Conservation (phyloP, 148 eudicot species). For the Rhododendron molle region DNA sequence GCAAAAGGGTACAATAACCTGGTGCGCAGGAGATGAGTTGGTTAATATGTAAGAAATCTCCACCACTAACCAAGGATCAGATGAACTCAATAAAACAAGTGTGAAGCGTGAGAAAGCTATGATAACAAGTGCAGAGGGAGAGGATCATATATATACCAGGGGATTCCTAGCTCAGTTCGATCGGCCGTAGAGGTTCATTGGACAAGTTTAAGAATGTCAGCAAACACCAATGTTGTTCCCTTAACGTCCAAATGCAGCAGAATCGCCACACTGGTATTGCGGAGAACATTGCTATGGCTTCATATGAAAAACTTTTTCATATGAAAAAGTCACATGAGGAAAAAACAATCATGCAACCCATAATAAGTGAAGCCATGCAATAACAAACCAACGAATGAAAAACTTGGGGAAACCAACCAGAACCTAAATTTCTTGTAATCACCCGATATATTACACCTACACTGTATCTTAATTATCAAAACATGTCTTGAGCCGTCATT, state of each 20-base stretch:
- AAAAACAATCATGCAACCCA: neutral
- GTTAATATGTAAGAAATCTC: neutral
- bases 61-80: neutral
- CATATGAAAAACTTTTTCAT: no score
- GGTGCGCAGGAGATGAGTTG: neutral
- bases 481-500: no score
- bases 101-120: neutral
- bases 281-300: slow-evolving; percentile 13
- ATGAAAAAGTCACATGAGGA: neutral
- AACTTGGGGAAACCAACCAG: neutral
- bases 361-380: slow-evolving; percentile 3
- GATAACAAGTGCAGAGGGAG: neutral
- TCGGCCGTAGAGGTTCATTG: neutral
- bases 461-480: no score
- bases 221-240: slow-evolving; percentile 10
- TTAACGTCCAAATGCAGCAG: slow-evolving; percentile 14
- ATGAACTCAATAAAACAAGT: neutral
- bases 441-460: no score
- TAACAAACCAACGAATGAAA: neutral
- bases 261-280: neutral
- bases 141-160: neutral
- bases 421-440: neutral
- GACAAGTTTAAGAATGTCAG: neutral
- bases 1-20: neutral
- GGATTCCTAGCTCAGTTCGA: neutral